phyloP scores from a whole-genome alignment of 345 rosid species.

The Citrus cavaleriei region DNA sequence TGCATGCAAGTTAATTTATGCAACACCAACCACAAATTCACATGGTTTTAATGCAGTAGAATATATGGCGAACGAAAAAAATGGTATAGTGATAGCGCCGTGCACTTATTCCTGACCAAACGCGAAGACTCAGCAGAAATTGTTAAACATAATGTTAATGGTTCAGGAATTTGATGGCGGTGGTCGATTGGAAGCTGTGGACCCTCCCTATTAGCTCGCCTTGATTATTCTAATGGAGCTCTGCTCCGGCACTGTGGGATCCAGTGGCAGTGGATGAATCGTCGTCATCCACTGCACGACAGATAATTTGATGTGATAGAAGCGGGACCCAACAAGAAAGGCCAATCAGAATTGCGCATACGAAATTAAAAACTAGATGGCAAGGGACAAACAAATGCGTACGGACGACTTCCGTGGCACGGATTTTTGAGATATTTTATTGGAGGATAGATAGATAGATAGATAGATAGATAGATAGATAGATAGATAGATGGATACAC shows the following conservation, averaged over 20 bases:
- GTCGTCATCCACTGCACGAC: background rate
- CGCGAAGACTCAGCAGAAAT: background rate
- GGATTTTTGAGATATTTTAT: background rate
- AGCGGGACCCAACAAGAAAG: background rate
- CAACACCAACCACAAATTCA: background rate
- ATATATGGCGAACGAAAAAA: no score
- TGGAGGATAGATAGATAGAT: background rate
- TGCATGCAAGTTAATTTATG: background rate
- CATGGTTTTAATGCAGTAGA: no score
- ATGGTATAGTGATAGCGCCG: no score
- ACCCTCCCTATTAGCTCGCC: no score
- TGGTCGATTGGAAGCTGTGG: no score
- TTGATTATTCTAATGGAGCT: no score
- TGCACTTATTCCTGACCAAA: background rate
- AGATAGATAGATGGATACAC: no score
- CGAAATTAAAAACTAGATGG: background rate
- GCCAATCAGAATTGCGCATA: background rate
- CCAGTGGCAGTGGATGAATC: conserved; percentile 8
- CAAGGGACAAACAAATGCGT: background rate
- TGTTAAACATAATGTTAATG: background rate
- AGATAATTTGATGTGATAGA: background rate
- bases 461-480: no score
- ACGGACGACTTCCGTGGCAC: conserved; percentile 15
- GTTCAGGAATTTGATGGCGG: no score
- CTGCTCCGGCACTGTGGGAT: background rate